A percentile compares a stretch with the other conserved stretches of the same genome.
phyloP scores from a whole-genome alignment of 2,329 filamentous ascomycete genomes.

The Fusarium nelsonii region DNA sequence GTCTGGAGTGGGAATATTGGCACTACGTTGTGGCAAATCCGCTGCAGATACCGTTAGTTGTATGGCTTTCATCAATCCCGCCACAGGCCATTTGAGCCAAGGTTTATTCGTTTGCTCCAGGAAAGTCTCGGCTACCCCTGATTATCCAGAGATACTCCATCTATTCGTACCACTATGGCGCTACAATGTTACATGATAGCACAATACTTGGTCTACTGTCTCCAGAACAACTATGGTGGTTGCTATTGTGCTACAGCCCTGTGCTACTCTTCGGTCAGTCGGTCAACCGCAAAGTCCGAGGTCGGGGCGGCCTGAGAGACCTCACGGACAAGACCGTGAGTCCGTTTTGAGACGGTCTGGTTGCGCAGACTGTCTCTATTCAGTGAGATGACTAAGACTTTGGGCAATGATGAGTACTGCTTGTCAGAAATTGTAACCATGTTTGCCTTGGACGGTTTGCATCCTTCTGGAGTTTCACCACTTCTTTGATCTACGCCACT shows the following conservation, averaged over 20 bases:
- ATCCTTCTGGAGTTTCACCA: background rate
- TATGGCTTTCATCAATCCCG: background rate
- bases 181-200: constrained; percentile 6
- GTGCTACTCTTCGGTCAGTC: constrained; percentile 13
- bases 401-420: background rate
- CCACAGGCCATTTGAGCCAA: background rate
- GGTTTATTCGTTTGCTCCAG: background rate
- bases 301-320: constrained; percentile 10
- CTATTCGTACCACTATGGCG: constrained; percentile 9
- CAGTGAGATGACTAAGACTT: background rate
- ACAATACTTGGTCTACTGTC: constrained; percentile 3
- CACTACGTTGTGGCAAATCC: background rate
- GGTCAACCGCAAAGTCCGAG: constrained; percentile 9
- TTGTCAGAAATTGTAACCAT: background rate
- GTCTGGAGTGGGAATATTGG: background rate
- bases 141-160: background rate
- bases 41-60: background rate
- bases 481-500: background rate
- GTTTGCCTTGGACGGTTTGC: background rate
- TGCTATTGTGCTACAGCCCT: constrained; percentile 18
- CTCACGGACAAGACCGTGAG: constrained; percentile 5
- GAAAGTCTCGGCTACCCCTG: constrained; percentile 1
- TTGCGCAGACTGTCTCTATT: constrained; percentile 4
- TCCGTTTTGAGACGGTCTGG: constrained; percentile 13
- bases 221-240: background rate